Base-by-base conservation (phyloP, 108 stramenopile species). In the Discostella pseudostelligera region DNA sequence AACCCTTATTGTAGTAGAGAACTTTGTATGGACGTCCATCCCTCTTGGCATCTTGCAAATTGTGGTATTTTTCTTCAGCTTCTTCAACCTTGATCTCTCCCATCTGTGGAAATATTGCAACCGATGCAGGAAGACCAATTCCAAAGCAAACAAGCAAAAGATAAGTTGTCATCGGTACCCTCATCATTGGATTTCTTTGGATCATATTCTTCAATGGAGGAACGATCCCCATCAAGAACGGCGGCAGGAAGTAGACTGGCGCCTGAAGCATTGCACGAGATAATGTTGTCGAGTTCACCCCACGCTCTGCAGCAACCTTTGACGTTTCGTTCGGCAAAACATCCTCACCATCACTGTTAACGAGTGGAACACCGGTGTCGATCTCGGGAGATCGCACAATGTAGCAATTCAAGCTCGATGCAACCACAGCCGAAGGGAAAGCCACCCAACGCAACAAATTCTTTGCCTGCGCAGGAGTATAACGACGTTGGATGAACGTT, bases 71-170 rank as follows among this genome's bases (percentile, higher is more conserved):
- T 16, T 77, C 65, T 65, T 95, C 93, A 3, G 89, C 82, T 21
- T 95, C 85, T 2, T 82, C 58, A 1, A 75, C 76, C 19, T 66
- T 39, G 45, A 95, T 84, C 21, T 73, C 59, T 8, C 84, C 72
- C 47, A 92, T 86, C 76, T 95, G 90, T 3, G 94, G 94, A 59
- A 92, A 95, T 53, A 89, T 84, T 11, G 86, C 94, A n/a, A 88
- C 84, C 10, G 90, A 80, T 17, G 80, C 82, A 9, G 94, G 94
- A 3, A 95, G 70, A 50, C 94, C 94, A 59, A 92, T 59, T 13
- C 94, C 94, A 63, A 95, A 95, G 49, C 78, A 69, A 14, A 72
- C 74, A 56, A 90, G 74, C 37, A 88, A 21, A 20, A 95, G 59
- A 77, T 81, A 88, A 7, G 94, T 95, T 29, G 94, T 89, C 37